Base-by-base conservation (phyloP, 306 rosid species). In the Castanea sativa region DNA sequence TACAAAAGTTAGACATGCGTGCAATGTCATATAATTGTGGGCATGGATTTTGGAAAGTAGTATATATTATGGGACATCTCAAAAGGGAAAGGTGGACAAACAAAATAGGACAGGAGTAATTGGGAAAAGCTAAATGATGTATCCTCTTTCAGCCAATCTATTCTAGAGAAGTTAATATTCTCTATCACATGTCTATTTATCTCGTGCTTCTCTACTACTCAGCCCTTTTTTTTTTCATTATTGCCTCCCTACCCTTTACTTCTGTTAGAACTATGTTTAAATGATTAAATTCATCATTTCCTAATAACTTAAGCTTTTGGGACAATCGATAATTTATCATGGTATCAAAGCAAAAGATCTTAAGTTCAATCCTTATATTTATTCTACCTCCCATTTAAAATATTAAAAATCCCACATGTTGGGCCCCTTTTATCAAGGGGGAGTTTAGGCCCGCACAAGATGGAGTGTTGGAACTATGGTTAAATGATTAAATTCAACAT, bases 1-100 rank as follows among this genome's bases (percentile, higher is more conserved):
- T 73, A 83, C 43, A 83, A 77, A 58, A 69, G 80, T 76, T 80
- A 81, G 81, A 69, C 53, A 78, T 58, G 55, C 76, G 72, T 61
- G 63, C 10, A 7, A 67, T 65, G 57, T 43, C 16, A 23, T 41
- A n/a, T 29, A 61, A 61, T 5, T 63, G 20, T 27, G n/a, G 3
- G 45, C 70, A 64, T 29, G 5, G 45, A 64, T 32, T 30, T 30
- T 18, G 23, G 20, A 64, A 10, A 27, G n/a, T 30, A 9, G 70
- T 29, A 64, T 30, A 41, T 16, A 64, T 32, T 33, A 35, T 45
- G 38, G 51, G 51, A 67, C 70, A 64, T 18, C 51, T 23, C 21
- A 33, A 35, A 18, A 19, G 20, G 72, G 49, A 67, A 67, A 67
- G 25, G 35, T 33, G 15, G 12, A 67, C 20, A 35, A 35, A 67